A percentile compares a stretch with the other conserved stretches of the same genome.
Evolutionary conservation across 352 stramenopile genomes (phyloP).

Genomic region (Phytopythium delawarense): DNA sequence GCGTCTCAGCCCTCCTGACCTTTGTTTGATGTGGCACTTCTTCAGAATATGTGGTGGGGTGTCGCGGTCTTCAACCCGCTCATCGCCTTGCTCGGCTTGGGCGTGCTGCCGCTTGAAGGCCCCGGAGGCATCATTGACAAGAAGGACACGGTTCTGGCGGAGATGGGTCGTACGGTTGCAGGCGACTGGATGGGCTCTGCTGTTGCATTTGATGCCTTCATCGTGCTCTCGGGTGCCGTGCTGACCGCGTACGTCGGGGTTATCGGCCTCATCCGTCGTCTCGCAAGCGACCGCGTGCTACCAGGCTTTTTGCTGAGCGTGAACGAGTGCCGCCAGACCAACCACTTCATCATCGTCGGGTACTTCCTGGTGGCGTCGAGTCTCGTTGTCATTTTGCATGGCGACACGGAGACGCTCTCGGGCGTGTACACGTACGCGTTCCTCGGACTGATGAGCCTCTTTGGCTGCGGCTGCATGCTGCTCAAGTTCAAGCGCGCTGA

Average conservation of each 20-base stretch:
- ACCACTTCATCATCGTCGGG: constrained; percentile 91
- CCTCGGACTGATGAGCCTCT: constrained; percentile 93
- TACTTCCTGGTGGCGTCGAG: constrained; percentile 89
- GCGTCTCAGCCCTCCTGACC: neutral
- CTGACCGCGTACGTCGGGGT: constrained; percentile 94
- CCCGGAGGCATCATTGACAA: constrained; percentile 70
- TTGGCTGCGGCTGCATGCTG: constrained; percentile 90
- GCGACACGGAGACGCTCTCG: constrained; percentile 89
- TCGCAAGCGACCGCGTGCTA: constrained; percentile 89
- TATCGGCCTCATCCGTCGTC: constrained; percentile 86
- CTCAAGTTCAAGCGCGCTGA: constrained; percentile 94
- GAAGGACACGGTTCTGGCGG: constrained; percentile 88
- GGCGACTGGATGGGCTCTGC: constrained; percentile 70
- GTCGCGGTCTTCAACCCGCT: constrained; percentile 94
- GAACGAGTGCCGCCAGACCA: constrained; percentile 84
- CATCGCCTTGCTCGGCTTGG: constrained; percentile 89
- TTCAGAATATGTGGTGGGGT: constrained; percentile 92
- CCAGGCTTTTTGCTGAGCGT: constrained; percentile 73
- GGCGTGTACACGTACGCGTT: constrained; percentile 96
- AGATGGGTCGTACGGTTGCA: constrained; percentile 85
- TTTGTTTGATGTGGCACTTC: neutral
- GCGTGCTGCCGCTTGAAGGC: constrained; percentile 81
- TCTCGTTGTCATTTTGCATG: constrained; percentile 87
- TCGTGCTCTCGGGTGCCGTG: constrained; percentile 91
- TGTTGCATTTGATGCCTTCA: constrained; percentile 91